Conservation (phyloP, 345 rosid genomes). For the Conringia planisiliqua region DNA sequence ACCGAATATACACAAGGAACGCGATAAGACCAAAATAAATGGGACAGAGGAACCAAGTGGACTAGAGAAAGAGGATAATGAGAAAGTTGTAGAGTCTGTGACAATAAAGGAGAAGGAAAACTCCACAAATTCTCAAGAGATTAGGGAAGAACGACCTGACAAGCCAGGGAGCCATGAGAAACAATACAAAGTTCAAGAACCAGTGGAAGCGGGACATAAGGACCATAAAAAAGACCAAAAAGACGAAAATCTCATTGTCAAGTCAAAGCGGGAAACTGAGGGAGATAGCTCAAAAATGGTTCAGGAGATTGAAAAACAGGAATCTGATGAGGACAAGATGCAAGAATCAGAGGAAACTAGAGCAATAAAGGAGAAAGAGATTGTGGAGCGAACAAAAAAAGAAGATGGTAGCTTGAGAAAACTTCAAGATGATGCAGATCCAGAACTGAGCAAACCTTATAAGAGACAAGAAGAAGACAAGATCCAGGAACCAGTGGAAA, state of each 20-base stretch:
- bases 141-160: neutral
- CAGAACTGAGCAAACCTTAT: neutral
- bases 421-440: neutral
- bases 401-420: conserved; percentile 15
- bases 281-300: neutral
- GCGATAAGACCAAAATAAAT: neutral
- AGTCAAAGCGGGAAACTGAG: neutral
- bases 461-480: neutral
- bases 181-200: neutral
- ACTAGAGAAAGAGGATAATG: neutral
- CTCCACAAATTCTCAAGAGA: neutral
- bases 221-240: neutral
- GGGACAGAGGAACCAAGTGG: neutral
- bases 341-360: conserved; percentile 2
- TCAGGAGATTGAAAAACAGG: neutral
- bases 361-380: neutral
- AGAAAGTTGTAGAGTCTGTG: neutral
- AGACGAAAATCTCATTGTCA: neutral
- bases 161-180: conserved; percentile 2
- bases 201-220: neutral
- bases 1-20: conserved; percentile 15
- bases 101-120: neutral
- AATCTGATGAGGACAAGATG: neutral
- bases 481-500: conserved; percentile 8
- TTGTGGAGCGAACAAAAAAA: neutral